Evolutionary conservation across 345 rosid species (phyloP).

Genomic region (Diplotaxis tenuifolia): DNA sequence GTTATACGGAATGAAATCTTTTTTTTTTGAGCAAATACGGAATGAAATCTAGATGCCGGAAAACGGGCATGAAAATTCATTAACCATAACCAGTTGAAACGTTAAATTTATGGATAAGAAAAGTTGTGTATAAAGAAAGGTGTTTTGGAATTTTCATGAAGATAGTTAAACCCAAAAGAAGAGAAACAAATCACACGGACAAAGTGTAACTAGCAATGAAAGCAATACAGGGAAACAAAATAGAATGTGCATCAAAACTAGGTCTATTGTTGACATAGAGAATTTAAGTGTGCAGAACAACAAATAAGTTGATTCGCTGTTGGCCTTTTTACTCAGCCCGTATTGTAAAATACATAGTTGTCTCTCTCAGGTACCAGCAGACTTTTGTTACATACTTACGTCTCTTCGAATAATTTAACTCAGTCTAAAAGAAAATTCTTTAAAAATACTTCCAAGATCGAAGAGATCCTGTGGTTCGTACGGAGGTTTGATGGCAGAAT

Average conservation of each 20-base stretch:
- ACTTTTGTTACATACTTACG: background rate
- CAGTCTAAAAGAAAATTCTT: background rate
- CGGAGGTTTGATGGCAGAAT: slow-evolving; percentile 1
- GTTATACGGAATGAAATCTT: too few species aligned
- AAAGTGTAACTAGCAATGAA: background rate
- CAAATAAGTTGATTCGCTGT: background rate
- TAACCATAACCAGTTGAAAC: background rate
- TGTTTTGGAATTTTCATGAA: background rate
- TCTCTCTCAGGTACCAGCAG: background rate
- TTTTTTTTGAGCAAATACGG: too few species aligned
- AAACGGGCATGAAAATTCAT: background rate
- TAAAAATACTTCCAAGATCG: background rate
- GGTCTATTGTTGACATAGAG: background rate
- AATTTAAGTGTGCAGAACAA: background rate
- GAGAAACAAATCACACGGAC: background rate
- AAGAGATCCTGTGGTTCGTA: background rate
- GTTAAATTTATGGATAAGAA: background rate
- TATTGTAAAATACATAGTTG: background rate
- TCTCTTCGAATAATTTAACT: background rate
- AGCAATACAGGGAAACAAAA: background rate
- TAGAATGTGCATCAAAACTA: background rate
- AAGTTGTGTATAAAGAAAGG: too few species aligned
- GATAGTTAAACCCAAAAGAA: background rate
- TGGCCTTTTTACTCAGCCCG: background rate
- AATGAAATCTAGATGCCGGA: background rate